Base-by-base conservation (phyloP, 768 basidiomycete genomes). In the Nevesoporus exiguus region DNA sequence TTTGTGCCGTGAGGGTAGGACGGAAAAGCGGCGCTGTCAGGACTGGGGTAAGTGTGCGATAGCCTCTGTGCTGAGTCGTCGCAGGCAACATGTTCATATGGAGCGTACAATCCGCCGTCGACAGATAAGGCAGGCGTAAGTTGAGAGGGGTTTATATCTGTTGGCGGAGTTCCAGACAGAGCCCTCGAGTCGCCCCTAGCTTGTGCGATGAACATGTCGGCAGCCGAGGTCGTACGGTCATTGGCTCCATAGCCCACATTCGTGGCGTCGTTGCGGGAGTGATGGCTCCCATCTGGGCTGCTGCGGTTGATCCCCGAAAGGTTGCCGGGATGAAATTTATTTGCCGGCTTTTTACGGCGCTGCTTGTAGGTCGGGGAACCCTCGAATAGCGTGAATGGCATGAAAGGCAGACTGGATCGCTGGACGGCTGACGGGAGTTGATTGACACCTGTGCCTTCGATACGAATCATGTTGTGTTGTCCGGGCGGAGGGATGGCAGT, bases 291-390 rank as follows among this genome's bases (percentile, higher is more conserved):
- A 43, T 62, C 59, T 9, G 55, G 55, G 27, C 55, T 57, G 61
- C 59, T 66, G 51, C 58, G 64, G 51, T 44, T 62, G 63, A 71
- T 59, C 3, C 62, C 68, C 41, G 69, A 59, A 47, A 66, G 64
- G 34, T 63, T 68, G 40, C 58, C 59, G 52, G 62, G 49, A 43
- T 60, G 61, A 51, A 61, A 57, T 56, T 66, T 68, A 21, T 80
- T 82, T 30, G 73, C 68, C 31, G 78, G 77, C 68, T 89, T 91
- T 76, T 91, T 91, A 59, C 88, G 80, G 25, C 94, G 80, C 64
- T 90, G 87, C 73, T 97, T 97, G 77, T 97, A 97, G 3, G 83
- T 81, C 5, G 92, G 87, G 56, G 83, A 86, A 14, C 93, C 93
- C 67, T 90, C 88, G 49, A 92, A 86, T 43, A 92, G 73, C n/a